Conservation (phyloP, 345 rosid species). For the Ceriops zippeliana region DNA sequence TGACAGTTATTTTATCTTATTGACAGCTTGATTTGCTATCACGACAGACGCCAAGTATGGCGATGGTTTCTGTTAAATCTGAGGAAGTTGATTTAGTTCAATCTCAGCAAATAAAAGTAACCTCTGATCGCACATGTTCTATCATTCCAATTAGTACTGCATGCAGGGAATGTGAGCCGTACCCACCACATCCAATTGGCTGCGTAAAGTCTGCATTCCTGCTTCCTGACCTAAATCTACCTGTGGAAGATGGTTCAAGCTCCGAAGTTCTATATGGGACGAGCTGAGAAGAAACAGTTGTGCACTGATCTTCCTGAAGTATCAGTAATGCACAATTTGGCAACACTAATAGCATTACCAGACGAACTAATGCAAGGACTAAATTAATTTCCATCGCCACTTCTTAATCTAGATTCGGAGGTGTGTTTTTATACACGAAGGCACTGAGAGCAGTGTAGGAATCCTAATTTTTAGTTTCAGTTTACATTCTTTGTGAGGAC, state of each 20-base stretch:
- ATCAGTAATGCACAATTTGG: conserved; percentile 5
- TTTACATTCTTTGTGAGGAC: conserved; percentile 12
- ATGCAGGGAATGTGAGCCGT: conserved; percentile 8
- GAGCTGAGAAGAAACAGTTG: conserved; percentile 28
- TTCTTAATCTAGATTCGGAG: conserved; percentile 1
- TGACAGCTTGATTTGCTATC: conserved; percentile 29
- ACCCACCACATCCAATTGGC: conserved; percentile 7
- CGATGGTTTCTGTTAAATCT: not conserved
- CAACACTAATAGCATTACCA: conserved; percentile 5
- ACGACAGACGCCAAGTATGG: conserved; percentile 3
- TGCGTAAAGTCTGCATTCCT: conserved; percentile 22
- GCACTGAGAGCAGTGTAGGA: conserved; percentile 28
- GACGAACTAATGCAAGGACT: conserved; percentile 20
- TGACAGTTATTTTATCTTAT: not conserved
- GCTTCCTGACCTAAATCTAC: conserved; percentile 69
- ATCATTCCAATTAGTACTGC: not conserved
- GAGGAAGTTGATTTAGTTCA: conserved; percentile 9
- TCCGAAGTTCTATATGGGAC: conserved; percentile 24
- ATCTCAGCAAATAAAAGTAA: conserved; percentile 13
- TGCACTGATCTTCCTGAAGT: conserved; percentile 4
- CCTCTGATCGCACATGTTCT: not conserved
- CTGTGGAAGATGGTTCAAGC: conserved; percentile 40
- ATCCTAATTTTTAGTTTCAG: conserved; percentile 24
- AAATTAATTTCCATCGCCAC: not conserved
- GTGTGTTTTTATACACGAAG: conserved; percentile 15